Evolutionary conservation across 805 yeast species (phyloP), one percentile per base, ranked within the genome.

Genomic region (Metschnikowia henanensis): DNA sequence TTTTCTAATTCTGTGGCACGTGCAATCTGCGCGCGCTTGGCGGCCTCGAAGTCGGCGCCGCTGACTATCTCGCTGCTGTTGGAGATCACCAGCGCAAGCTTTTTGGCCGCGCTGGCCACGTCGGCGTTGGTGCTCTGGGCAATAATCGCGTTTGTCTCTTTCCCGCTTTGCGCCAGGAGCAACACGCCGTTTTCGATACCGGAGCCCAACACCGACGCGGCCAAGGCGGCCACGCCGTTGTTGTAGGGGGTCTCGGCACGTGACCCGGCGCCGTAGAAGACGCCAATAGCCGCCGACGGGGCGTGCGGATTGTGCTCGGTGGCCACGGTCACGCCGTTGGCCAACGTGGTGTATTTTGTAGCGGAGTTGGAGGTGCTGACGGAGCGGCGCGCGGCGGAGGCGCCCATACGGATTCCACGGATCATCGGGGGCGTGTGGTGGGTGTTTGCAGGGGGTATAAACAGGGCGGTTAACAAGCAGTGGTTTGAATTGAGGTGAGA

Each of bases 231-330:
- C 41, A 83, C 80, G 79, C 95, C 95, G 56, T 87, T 86, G 73
- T 82, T 84, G 79, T 81, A 85, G 34, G 87, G 75, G 68, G 83
- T 85, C 67, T 87, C 95, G 41, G 85, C 66, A 64, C 90, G 74
- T 38, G 92, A 81, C 64, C 95, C 95, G 39, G 90, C 86, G 54
- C 84, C 85, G 61, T 75, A 71, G 64, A 76, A 86, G 46, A 84
- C 66, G 66, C 94, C 92, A 54, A 84, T 73, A 29, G 88, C 74
- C 37, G 87, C 72, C 30, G 83, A 61, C 45, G 73, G 62, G 46
- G 80, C 78, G 43, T 66, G 56, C 32, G 84, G 76, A 68, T 81
- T 76, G 53, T 76, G 56, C 66, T 83, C 87, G 39, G 88, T 73
- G 50, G 89, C 89, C 53, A 87, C 77, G 48, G 86, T 79, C 49